Evolutionary conservation across 1,284 basidiomycete species (phyloP), one percentile per base, ranked within the genome.

Genomic region (Malassezia brasiliensis): DNA sequence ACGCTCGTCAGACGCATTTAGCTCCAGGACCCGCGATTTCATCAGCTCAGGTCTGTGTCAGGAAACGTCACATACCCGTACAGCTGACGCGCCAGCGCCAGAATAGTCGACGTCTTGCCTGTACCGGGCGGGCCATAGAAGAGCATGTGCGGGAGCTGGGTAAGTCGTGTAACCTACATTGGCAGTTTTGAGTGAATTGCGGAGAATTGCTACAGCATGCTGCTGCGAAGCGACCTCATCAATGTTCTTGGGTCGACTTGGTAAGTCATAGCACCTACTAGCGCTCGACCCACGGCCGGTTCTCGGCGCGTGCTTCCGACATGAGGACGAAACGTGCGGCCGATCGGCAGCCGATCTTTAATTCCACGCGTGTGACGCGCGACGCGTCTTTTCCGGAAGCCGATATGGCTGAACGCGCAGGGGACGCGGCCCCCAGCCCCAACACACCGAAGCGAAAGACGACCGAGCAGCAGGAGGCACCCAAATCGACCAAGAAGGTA

Each of bases 91-190:
- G 94, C 81, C 37, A 99, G 79, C 12, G 94, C 94, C 14, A 99
- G 83, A 66, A 99, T 98, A 0, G 94, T 96, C 36, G 90, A 94
- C 14, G 94, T 99, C 77, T 99, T 99, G 47, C 94, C 94, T 7
- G 94, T 98, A 30, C 94, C 94, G 9, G 94, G 94, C 17, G 94
- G 94, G 0, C 94, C 94, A 67, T 99, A 99, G 79, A 99, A 98
- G 48, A 99, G 80, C 93, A 98, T 98, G 74, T 99, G 94, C 1
- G 94, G 93, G 44, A 99, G 81, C 93, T 98, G 74, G 31, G 30
- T 31, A 25, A 34, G 40, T 30, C 25, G 25, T 10, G n/a, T 8
- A 32, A 58, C 81, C 47, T 69, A 94, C 91, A 78, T 99, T 98
- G 37, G 88, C 86, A 17, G 88, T 91, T 2, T 84, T 84, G 45